Conservation (phyloP, 148 eudicot genomes). For the Amaranthus cruentus region DNA sequence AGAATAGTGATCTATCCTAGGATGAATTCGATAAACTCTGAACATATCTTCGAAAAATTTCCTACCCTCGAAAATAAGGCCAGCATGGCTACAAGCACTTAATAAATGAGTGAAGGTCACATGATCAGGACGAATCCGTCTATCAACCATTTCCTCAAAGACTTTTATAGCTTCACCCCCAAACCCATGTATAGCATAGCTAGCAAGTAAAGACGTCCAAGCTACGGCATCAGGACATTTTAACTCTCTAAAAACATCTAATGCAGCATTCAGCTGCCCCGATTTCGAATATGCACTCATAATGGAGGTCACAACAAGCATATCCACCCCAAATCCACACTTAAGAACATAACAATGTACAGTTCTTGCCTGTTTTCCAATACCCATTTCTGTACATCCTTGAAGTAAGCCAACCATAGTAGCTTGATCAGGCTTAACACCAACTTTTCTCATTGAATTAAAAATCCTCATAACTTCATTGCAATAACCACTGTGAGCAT, state of each 20-base stretch:
- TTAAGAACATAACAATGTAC: constrained; percentile 30
- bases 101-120: constrained; percentile 51
- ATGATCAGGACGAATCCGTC: constrained; percentile 35
- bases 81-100: constrained; percentile 49
- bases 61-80: constrained; percentile 37
- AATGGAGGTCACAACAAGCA: constrained; percentile 31
- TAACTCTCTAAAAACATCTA: constrained; percentile 29
- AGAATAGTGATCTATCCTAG: constrained; percentile 43
- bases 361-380: constrained; percentile 25
- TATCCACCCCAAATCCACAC: constrained; percentile 30
- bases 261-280: constrained; percentile 29
- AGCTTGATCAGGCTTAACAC: constrained; percentile 35
- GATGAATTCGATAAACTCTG: constrained; percentile 31
- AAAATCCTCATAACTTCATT: constrained; percentile 22
- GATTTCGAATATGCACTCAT: constrained; percentile 34
- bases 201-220: constrained; percentile 45
- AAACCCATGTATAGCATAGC: constrained; percentile 40
- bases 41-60: constrained; percentile 31
- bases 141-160: constrained; percentile 30
- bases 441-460: constrained; percentile 32
- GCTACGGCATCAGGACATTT: constrained; percentile 34
- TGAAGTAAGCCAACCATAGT: constrained; percentile 39
- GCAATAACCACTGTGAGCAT: constrained; percentile 29
- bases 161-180: constrained; percentile 33
- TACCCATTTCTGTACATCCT: constrained; percentile 32